phyloP scores from a whole-genome alignment of 148 eudicot species.

The Talinum fruticosum region DNA sequence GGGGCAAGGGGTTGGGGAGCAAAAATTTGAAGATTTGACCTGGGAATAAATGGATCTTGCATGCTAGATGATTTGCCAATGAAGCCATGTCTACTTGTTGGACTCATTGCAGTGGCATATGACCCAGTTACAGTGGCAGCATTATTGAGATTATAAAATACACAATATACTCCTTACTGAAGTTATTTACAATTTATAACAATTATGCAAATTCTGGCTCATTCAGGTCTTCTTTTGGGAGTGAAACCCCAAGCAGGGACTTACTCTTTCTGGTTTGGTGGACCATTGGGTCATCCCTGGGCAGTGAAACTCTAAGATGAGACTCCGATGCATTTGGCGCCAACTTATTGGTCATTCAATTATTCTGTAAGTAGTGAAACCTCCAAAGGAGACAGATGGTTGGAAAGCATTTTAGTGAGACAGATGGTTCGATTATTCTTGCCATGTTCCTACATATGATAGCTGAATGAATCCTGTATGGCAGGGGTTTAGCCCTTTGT shows the following conservation, averaged over 20 bases:
- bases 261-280: conserved; percentile 33
- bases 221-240: conserved; percentile 32
- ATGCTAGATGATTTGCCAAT: no score
- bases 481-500: no score
- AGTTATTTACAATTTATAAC: no score
- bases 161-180: no score
- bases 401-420: conserved; percentile 34
- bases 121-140: no score
- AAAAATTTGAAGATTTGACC: no score
- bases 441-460: background rate
- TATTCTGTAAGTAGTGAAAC: conserved; percentile 33
- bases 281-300: conserved; percentile 31
- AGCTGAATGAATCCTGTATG: background rate
- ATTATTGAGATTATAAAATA: no score
- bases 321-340: conserved; percentile 38
- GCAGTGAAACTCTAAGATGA: conserved; percentile 47
- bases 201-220: conserved; percentile 35
- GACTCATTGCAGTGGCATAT: no score
- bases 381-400: conserved; percentile 27
- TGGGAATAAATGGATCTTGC: no score
- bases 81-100: no score
- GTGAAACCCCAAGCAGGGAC: conserved; percentile 35
- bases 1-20: no score
- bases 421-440: background rate
- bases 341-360: conserved; percentile 31